Evolutionary conservation across 306 rosid genomes (phyloP).

Genomic region (Hylodesmum podocarpum): DNA sequence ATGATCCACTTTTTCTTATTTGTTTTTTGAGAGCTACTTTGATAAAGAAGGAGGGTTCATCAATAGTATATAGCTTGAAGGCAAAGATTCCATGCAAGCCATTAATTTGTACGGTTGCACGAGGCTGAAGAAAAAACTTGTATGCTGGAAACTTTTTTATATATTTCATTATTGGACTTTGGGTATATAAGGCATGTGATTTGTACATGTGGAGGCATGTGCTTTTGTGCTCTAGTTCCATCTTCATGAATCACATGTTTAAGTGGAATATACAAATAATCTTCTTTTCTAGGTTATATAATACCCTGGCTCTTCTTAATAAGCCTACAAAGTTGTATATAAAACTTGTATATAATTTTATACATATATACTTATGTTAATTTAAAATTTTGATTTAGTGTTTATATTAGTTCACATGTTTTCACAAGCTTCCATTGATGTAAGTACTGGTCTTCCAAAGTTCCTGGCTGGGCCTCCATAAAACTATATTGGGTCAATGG

Average conservation of each 20-base stretch:
- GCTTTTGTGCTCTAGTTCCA: constrained; percentile 35
- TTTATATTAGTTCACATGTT: no score
- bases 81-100: constrained; percentile 24
- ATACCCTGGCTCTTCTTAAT: no score
- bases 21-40: not conserved
- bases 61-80: constrained; percentile 34
- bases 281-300: not conserved
- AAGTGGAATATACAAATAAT: not conserved
- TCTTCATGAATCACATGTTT: not conserved
- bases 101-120: constrained; percentile 35
- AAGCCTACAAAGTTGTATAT: no score
- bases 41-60: not conserved
- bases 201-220: constrained; percentile 9
- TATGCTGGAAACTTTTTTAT: not conserved
- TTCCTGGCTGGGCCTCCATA: not conserved
- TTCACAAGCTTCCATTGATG: no score
- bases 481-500: not conserved
- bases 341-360: no score
- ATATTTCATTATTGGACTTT: not conserved
- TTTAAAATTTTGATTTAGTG: no score
- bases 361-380: no score
- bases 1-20: not conserved
- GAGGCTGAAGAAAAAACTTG: constrained; percentile 38
- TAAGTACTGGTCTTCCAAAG: not conserved
- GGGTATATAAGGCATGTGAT: constrained; percentile 36